Percentiles rank a stretch among this genome's conserved stretches.
Conservation (phyloP, 2,329 filamentous ascomycete genomes). For the Aspergillus japonicus region DNA sequence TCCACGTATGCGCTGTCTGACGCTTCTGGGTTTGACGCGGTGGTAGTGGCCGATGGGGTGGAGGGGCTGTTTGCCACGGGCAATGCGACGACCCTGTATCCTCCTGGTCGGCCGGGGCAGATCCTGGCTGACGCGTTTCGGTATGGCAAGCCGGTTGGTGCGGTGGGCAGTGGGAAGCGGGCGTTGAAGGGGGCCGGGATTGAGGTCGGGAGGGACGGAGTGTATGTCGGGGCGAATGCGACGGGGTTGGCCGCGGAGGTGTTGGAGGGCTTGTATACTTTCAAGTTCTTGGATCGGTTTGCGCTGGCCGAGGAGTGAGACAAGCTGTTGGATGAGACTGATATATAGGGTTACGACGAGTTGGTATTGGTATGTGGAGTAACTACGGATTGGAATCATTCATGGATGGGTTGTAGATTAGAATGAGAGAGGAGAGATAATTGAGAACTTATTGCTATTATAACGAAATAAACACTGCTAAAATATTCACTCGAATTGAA, state of each 20-base stretch:
- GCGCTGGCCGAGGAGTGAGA: conserved; percentile 49
- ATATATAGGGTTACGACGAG: no score
- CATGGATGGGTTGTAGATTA: no score
- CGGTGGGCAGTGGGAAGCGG: conserved; percentile 49
- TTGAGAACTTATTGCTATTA: no score
- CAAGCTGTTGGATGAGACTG: no score
- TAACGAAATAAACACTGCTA: no score
- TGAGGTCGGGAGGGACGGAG: conserved; percentile 32
- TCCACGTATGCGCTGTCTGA: conserved; percentile 65
- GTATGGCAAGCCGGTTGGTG: conserved; percentile 69
- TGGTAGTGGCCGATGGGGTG: conserved; percentile 58
- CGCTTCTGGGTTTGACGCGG: conserved; percentile 43
- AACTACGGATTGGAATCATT: no score
- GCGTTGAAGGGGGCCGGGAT: conserved; percentile 49
- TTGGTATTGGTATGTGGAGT: no score
- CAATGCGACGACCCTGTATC: conserved; percentile 58
- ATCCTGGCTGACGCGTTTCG: conserved; percentile 63
- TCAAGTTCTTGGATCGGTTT: conserved; percentile 66
- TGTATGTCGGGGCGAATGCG: conserved; percentile 31
- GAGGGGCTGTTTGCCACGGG: conserved; percentile 50
- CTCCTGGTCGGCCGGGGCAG: conserved; percentile 60
- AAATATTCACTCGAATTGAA: no score
- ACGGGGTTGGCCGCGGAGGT: conserved; percentile 48
- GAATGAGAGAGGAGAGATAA: no score
- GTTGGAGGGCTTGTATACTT: conserved; percentile 60